Evolutionary conservation across 1,284 basidiomycete genomes (phyloP), one percentile per base, ranked within the genome.

Genomic region (Sanghuangporus sanghuang): DNA sequence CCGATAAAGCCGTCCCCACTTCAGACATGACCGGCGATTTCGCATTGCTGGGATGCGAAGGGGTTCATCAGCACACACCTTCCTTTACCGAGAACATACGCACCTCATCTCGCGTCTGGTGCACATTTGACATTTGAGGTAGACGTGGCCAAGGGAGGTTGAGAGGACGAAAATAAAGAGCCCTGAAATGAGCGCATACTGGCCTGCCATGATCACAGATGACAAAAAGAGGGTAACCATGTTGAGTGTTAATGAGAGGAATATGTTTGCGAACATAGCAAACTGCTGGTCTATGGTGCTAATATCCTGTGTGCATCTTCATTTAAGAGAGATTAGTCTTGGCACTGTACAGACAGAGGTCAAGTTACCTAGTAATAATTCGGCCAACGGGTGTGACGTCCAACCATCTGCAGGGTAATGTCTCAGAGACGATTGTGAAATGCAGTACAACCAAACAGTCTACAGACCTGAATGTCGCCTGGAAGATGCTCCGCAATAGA

Each of bases 51-150:
- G 9, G 27, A 53, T 11, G 23, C 23, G 78, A 78, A 78, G 77
- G 66, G 80, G 77, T 7, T 73, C 71, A 56, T 82, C 82, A 68
- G 82, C 76, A 35, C 75, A 74, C 23, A 83, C 72, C n/a, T 66
- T 14, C 52, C 48, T 50, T 11, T n/a, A 16, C 11, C 27, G 52
- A 36, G 27, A 11, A 53, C 7, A 53, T 1, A 23, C 82, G 80
- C 23, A 77, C 77, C 53, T 62, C 60, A 65, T 62, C 27, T 65
- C 64, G 23, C 64, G 44, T 18, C 64, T 61, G n/a, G 57, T 61
- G n/a, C 64, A 53, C 12, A 65, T 50, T 23, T 65, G 61, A 35
- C 57, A 59, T 65, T 79, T 79, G 65, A 77, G 12, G 68, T 67
- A 38, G 46, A 67, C 62, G 4, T 46, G 57, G 4, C 58, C 61